Conservation (phyloP, 2,329 filamentous ascomycete genomes). For the Botrytis pseudocinerea region DNA sequence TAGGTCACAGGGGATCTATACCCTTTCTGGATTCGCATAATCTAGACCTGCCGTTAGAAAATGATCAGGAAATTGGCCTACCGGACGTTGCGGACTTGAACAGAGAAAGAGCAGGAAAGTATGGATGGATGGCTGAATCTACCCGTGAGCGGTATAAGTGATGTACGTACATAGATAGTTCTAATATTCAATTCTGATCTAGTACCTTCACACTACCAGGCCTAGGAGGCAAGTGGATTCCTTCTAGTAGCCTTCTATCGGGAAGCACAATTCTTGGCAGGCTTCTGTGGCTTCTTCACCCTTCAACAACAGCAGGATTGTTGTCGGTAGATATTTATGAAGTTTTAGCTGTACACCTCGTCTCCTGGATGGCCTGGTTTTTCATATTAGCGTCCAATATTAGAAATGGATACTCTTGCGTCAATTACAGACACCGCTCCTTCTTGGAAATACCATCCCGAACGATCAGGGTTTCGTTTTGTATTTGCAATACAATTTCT, state of each 20-base stretch:
- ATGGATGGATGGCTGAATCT: neutral
- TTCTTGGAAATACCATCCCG: neutral
- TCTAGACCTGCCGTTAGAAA: neutral
- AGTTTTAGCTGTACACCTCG: neutral
- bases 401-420: neutral
- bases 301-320: neutral
- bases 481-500: neutral
- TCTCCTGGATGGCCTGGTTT: neutral
- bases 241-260: neutral
- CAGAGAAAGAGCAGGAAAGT: neutral
- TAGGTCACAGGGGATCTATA: neutral
- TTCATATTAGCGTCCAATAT: neutral
- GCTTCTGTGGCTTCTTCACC: neutral
- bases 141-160: neutral
- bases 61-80: neutral
- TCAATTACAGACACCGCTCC: neutral
- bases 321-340: neutral
- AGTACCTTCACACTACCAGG: neutral
- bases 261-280: neutral
- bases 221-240: neutral
- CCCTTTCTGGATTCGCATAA: neutral
- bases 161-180: neutral
- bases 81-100: neutral
- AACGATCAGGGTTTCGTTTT: neutral
- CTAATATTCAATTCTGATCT: neutral